A percentile compares a stretch with the other conserved stretches of the same genome.
phyloP scores from a whole-genome alignment of 73 alveolate genomes.

The Paramecium octaurelia region DNA sequence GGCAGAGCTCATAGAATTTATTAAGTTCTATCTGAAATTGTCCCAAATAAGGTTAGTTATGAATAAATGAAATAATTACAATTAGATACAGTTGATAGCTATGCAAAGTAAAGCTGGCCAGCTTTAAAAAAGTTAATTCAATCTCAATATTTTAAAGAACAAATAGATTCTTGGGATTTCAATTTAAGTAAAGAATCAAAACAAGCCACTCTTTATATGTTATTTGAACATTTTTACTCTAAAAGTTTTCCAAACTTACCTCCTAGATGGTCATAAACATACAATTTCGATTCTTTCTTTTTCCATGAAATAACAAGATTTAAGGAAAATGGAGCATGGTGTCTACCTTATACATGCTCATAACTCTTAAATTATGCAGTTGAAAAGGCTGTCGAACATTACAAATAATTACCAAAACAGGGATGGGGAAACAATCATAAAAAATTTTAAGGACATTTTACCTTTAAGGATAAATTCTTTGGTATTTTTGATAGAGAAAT shows the following conservation, averaged over 20 bases:
- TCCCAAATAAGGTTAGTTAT: not conserved
- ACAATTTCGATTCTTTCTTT: not conserved
- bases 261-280: not conserved
- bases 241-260: not conserved
- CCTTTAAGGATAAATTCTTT: not conserved
- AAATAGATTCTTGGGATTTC: not conserved
- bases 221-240: slow-evolving; percentile 4
- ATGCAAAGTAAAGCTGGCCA: not conserved
- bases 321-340: not conserved
- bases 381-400: not conserved
- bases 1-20: slow-evolving; percentile 59
- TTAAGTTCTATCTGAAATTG: not conserved
- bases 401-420: not conserved
- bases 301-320: slow-evolving; percentile 60
- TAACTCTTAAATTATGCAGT: not conserved
- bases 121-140: not conserved
- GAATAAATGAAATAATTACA: not conserved
- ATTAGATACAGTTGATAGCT: not conserved
- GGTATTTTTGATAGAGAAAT: slow-evolving; percentile 19
- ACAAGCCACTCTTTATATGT: not conserved
- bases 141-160: not conserved
- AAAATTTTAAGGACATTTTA: not conserved
- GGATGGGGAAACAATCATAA: not conserved
- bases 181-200: not conserved
- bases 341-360: not conserved